These are phyloP conservation scores for Effrenium voratum DNA, from an alignment of 73 alveolate genomes.

Conservation along the genomic window DNA sequence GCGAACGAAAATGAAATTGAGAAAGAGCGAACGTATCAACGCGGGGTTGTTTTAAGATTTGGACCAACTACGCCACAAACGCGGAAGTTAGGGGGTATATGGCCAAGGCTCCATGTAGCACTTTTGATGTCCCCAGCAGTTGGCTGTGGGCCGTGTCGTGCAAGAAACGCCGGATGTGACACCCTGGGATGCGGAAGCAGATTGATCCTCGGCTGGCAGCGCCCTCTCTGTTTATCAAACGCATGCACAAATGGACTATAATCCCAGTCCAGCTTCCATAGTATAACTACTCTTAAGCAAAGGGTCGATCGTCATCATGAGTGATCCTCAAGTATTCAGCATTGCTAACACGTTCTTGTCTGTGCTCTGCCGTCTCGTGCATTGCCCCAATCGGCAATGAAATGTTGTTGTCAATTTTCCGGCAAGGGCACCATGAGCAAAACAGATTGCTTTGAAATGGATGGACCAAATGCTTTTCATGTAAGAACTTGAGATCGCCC, in stretches of 20 bases:
- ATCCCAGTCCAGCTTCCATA: too few species aligned
- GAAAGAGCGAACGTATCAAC: neutral
- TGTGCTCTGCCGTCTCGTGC: neutral
- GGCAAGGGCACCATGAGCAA: neutral
- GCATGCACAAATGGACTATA: neutral
- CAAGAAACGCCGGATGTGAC: neutral
- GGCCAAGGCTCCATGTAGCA: neutral
- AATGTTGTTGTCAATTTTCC: neutral
- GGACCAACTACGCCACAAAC: neutral
- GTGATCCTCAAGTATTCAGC: neutral
- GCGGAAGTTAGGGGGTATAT: too few species aligned
- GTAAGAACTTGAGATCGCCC: neutral
- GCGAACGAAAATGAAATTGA: neutral
- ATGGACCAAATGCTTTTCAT: neutral
- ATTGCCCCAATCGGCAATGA: neutral
- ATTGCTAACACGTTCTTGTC: neutral
- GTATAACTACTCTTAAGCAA: neutral
- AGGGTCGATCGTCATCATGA: neutral
- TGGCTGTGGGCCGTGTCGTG: constrained; percentile 1
- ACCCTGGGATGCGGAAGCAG: neutral
- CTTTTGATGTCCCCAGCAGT: neutral
- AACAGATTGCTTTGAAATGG: neutral
- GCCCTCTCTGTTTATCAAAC: neutral
- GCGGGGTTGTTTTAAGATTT: neutral
- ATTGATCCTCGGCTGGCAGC: neutral